Base-by-base conservation (phyloP, 2,329 filamentous ascomycete genomes). In the Fusarium denticulatum region DNA sequence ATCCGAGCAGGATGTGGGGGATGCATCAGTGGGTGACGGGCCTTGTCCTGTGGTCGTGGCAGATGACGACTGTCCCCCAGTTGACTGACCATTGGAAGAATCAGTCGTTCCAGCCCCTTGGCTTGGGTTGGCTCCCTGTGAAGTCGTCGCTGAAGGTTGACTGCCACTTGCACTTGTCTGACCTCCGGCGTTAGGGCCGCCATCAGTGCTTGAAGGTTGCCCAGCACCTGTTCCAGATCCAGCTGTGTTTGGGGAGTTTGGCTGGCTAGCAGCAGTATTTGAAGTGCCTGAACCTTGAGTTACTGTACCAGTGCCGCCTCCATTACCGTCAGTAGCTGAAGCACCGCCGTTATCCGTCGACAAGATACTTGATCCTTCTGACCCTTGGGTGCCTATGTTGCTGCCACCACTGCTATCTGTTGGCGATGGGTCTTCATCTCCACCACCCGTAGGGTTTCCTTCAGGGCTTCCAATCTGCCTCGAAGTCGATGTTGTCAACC, bases 1-100 rank as follows among this genome's bases (percentile, higher is more conserved):
- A 14, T 46, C 58, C 14, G 59, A 68, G 30, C 71, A 73, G 5
- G 66, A 24, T 16, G 55, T 63, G 7, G 40, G 30, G 11, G 43
- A 14, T 14, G 42, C 36, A 6, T 34, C 53, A 15, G 57, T 67
- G 4, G 67, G 40, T 22, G 49, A 49, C 3, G 58, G 30, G 5
- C 14, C 53, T 22, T 32, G 36, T 1, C 37, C 40, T 14, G 67
- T 57, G 6, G n/a, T 12, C 4, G 49, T 56, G 18, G 16, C n/a
- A n/a, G 37, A 28, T 4, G 18, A 2, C 24, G 46, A 34, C 16
- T 40, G n/a, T 16, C 43, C n/a, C n/a, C 15, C 22, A 18, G 59
- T 70, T 30, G 53, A 10, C 22, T 61, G 43, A 3, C 20, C 28
- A 16, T 37, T 36, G 26, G 57, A 50, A 20, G 63, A 22, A 9